Percentiles rank a stretch among this genome's conserved stretches.
phyloP scores from a whole-genome alignment of 805 yeast genomes.

The Saturnispora mendoncae region DNA sequence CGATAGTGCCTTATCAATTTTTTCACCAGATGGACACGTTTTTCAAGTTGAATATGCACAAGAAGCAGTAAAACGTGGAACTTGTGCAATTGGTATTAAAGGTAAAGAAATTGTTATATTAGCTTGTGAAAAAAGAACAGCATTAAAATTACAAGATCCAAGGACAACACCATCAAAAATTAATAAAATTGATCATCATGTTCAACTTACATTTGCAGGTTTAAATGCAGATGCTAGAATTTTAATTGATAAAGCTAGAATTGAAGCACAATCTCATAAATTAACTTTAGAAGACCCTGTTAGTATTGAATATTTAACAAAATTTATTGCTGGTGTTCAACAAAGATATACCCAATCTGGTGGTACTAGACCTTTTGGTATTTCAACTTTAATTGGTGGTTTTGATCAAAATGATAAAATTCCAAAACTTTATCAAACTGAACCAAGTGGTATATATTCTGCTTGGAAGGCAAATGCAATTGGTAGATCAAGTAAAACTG shows the following conservation, averaged over 20 bases:
- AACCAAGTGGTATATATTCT: slow-evolving; percentile 93
- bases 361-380: slow-evolving; percentile 97
- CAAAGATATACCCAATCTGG: slow-evolving; percentile 96
- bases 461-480: slow-evolving; percentile 98
- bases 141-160: slow-evolving; percentile 91
- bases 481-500: slow-evolving; percentile 91
- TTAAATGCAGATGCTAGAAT: slow-evolving; percentile 97
- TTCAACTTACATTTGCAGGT: slow-evolving; percentile 91
- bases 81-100: slow-evolving; percentile 95
- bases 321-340: slow-evolving; percentile 95
- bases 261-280: slow-evolving; percentile 92
- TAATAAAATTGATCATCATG: slow-evolving; percentile 83
- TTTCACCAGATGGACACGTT: slow-evolving; percentile 93
- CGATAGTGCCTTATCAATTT: slow-evolving; percentile 97
- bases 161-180: slow-evolving; percentile 93
- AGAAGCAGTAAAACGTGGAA: slow-evolving; percentile 97
- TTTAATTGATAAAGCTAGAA: slow-evolving; percentile 87
- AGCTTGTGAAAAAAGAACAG: slow-evolving; percentile 95
- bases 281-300: slow-evolving; percentile 94
- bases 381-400: slow-evolving; percentile 91
- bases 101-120: slow-evolving; percentile 83
- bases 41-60: slow-evolving; percentile 97
- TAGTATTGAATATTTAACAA: slow-evolving; percentile 81
- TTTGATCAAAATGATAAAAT: slow-evolving; percentile 77
- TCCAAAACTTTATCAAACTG: slow-evolving; percentile 88